phyloP scores from a whole-genome alignment of 1,284 basidiomycete species.

The Cutaneotrichosporon sp. region DNA sequence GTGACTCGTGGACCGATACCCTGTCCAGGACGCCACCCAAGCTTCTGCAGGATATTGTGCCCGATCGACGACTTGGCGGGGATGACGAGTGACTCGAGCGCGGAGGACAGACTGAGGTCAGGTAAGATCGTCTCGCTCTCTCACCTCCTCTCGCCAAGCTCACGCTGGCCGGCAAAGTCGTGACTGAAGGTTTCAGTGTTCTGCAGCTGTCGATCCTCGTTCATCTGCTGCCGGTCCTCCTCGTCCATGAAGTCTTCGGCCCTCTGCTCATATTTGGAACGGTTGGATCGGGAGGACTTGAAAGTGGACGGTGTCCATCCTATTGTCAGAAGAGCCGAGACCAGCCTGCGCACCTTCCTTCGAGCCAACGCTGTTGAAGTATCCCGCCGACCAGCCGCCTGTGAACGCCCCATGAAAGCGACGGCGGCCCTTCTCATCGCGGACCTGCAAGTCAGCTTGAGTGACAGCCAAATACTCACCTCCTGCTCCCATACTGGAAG shows the following conservation, averaged over 20 bases:
- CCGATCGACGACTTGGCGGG: slow-evolving; percentile 58
- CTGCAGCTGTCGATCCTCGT: slow-evolving; percentile 67
- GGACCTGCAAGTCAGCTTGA: slow-evolving; percentile 57
- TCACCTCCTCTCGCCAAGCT: slow-evolving; percentile 36
- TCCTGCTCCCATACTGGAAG: slow-evolving; percentile 98
- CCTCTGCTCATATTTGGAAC: slow-evolving; percentile 58
- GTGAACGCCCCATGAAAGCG: slow-evolving; percentile 96
- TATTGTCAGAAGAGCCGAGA: slow-evolving; percentile 39
- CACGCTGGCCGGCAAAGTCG: slow-evolving; percentile 61
- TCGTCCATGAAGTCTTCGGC: slow-evolving; percentile 99
- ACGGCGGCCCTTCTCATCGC: slow-evolving; percentile 88
- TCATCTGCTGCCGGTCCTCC: slow-evolving; percentile 81
- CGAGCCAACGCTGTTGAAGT: slow-evolving; percentile 92
- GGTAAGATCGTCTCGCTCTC: neutral
- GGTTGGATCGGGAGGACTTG: slow-evolving; percentile 72
- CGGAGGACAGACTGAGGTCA: slow-evolving; percentile 54
- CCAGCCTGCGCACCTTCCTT: slow-evolving; percentile 67
- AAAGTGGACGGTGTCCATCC: slow-evolving; percentile 94
- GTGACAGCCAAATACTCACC: slow-evolving; percentile 49
- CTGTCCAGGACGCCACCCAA: slow-evolving; percentile 91
- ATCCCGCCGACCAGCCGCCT: slow-evolving; percentile 94
- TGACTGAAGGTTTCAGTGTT: slow-evolving; percentile 50
- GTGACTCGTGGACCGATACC: slow-evolving; percentile 89
- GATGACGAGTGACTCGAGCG: slow-evolving; percentile 39
- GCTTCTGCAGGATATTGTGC: slow-evolving; percentile 77